Base-by-base conservation (phyloP, 1,139 yeast species). In the Wickerhamomyces sp. region DNA sequence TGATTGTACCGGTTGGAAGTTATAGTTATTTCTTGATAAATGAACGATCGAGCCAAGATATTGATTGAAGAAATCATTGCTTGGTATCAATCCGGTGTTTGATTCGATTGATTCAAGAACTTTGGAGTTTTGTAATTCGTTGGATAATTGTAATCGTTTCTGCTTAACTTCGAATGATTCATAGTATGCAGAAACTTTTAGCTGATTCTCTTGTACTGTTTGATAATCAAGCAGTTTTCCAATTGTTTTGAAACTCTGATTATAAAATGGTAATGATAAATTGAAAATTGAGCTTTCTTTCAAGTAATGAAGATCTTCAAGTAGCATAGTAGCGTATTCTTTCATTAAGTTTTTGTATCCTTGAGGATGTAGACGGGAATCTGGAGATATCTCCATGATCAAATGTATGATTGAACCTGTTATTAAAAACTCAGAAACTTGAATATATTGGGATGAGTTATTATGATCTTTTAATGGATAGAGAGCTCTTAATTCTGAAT, bases 41-140 rank as follows among this genome's bases (percentile, higher is more conserved):
- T 42, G 52, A 2, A 47, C 41, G 3, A 47, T 41, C 28, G 40
- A 28, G 2, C 47, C 40, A 17, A 48, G 41, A 28, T 45, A 48
- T 9, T 40, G 31, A 34, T 47, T 49, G 31, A 45, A 48, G 37
- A 49, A 49, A 25, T 49, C 54, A 29, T 47, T 47, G 10, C 41
- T 39, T 14, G 54, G 54, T 2, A 49, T 34, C 27, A 49, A 28
- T 1, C 54, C 54, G n/a, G 28, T 28, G 3, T 32, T 33, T 1
- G 52, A 47, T 20, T 49, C 54, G 17, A 38, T 28, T 1, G 44
- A 37, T 9, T 46, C 49, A 20, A 49, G 43, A 3, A 49, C 47
- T 3, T 29, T 30, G 2, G 52, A 43, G 15, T 40, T 41, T 17
- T 46, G 47, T 9, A 49, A 21, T 5, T 43, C 45, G 16, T 33